Conservation (phyloP, 257 asterid species). For the Lycium ferocissimum region DNA sequence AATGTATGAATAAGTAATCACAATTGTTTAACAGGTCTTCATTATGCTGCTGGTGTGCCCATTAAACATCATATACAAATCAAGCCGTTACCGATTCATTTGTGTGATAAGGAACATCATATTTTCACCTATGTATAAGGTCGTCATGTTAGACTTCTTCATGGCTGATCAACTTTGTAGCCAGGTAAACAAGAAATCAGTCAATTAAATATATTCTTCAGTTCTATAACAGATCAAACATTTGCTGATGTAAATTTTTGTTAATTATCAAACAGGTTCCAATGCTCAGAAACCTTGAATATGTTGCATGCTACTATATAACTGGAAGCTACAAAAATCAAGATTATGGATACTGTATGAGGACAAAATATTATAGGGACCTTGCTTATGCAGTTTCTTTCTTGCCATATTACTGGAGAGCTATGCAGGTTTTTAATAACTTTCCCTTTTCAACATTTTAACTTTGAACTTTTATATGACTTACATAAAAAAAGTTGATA, state of each 20-base stretch:
- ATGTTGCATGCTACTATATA: conserved; percentile 81
- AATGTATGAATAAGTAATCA: background rate
- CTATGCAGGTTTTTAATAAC: conserved; percentile 74
- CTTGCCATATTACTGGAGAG: conserved; percentile 95
- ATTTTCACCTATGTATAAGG: conserved; percentile 85
- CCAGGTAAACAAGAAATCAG: conserved; percentile 57
- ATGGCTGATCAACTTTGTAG: conserved; percentile 99
- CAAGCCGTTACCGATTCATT: conserved; percentile 81
- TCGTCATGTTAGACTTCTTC: conserved; percentile 92
- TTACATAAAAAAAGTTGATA: background rate
- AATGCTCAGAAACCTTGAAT: conserved; percentile 76
- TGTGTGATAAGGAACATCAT: conserved; percentile 71
- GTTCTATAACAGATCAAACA: background rate
- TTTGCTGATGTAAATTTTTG: background rate
- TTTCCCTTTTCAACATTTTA: background rate
- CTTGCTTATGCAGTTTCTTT: conserved; percentile 92
- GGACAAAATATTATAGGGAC: conserved; percentile 74
- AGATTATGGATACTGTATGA: conserved; percentile 77
- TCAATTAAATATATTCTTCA: background rate
- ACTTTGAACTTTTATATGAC: background rate
- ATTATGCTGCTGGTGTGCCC: conserved; percentile 68
- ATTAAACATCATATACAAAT: conserved; percentile 74
- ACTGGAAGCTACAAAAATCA: conserved; percentile 88
- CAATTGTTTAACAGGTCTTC: conserved; percentile 48
- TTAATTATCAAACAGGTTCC: conserved; percentile 59